Base-by-base conservation (phyloP, 2,329 filamentous ascomycete species). In the Stagonosporopsis vannaccii region DNA sequence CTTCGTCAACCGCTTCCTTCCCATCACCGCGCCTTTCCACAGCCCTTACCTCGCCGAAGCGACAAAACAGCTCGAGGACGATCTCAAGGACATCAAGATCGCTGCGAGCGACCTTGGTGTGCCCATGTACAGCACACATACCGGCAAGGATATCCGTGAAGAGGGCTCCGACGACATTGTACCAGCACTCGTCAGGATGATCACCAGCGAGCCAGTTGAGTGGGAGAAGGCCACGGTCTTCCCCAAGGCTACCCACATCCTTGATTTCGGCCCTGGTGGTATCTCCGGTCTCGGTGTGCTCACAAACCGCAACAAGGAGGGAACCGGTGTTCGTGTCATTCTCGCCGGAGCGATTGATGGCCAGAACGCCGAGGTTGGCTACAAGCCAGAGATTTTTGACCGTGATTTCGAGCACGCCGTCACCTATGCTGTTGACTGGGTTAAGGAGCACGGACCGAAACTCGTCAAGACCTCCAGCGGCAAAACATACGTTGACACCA, bases 241-340 rank as follows among this genome's bases (percentile, higher is more conserved):
- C 82, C 88, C 91, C 3, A 84, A 87, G 20, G 95, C 95, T 19
- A 97, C 94, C 3, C 95, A 99, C 75, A 91, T 99, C 53, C 81
- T 99, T 48, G 95, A 99, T 79, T 98, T 99, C 68, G 95, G 96
- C 42, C 95, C 95, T 20, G 95, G 95, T 71, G 96, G 95, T 60
- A 95, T 98, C 63, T 99, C 95, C 22, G 96, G 96, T 62, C 88
- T 99, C 20, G 96, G 95, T 72, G 91, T 96, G 41, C 82, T 99
- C 62, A 99, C 95, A 55, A 98, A 96, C 83, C 91, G 95, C 69
- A 99, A 98, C 85, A 99, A 99, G 82, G 96, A 99, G 77, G 95
- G 95, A 61, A 98, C 92, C 55, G 95, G 95, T 70, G 95, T 99
- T 32, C 92, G 94, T 59, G 93, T 99, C 63, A 97, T 99, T 64